Conservation (phyloP, 1,284 basidiomycete species). For the Apiotrichum laibachii region DNA sequence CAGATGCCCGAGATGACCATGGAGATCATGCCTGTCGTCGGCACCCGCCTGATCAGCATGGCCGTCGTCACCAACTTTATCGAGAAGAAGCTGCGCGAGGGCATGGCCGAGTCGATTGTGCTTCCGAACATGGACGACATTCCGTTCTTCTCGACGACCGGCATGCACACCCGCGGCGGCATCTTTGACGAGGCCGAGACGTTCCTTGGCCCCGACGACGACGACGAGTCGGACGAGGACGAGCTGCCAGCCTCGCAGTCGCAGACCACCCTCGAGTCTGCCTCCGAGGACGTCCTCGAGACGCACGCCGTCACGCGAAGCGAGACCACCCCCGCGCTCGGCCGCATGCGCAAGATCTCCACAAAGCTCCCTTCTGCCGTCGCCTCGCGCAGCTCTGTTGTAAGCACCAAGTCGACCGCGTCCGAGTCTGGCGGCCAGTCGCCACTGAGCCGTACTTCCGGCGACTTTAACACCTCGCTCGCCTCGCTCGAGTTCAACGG, state of each 20-base stretch:
- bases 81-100: constrained; percentile 81
- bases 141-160: constrained; percentile 81
- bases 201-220: not conserved
- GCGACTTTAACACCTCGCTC: not conserved
- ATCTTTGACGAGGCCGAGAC: constrained; percentile 75
- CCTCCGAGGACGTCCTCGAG: not conserved
- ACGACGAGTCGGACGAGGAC: not conserved
- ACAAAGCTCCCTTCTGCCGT: too few relatives aligned
- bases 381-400: not conserved
- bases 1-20: constrained; percentile 83
- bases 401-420: not conserved
- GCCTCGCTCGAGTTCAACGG: not conserved
- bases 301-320: constrained; percentile 9
- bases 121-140: constrained; percentile 98
- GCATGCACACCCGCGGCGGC: constrained; percentile 71
- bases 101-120: constrained; percentile 90
- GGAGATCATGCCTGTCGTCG: constrained; percentile 87
- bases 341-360: not conserved
- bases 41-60: constrained; percentile 59
- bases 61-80: constrained; percentile 83
- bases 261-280: not conserved
- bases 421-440: not conserved
- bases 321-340: constrained; percentile 13
- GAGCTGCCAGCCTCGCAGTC: not conserved
- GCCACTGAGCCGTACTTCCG: not conserved